Percentiles rank a stretch among this genome's conserved stretches.
Evolutionary conservation across 2,329 filamentous ascomycete species (phyloP).

Genomic region (Hypoxylon sp.): DNA sequence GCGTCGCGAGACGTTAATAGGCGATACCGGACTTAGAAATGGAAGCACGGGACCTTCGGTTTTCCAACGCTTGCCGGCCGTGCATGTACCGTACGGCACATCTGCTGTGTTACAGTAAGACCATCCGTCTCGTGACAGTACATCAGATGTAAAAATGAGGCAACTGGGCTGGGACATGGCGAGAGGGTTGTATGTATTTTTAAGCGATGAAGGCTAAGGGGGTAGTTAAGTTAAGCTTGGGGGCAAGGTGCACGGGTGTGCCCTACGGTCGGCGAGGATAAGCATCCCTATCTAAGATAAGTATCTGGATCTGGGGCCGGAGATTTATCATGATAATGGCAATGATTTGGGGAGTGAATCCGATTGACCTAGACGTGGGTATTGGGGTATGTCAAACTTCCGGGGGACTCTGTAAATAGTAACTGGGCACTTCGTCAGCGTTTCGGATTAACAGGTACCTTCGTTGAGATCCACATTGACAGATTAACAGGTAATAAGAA

Average conservation of each 20-base stretch:
- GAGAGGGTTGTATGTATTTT: not conserved
- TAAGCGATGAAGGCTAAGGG: slow-evolving; percentile 15
- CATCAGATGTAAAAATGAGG: not conserved
- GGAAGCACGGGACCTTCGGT: slow-evolving; percentile 3
- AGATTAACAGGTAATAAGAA: not conserved
- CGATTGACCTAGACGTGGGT: slow-evolving; percentile 18
- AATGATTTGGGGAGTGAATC: slow-evolving; percentile 24
- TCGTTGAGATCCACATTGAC: slow-evolving; percentile 20
- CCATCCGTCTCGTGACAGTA: slow-evolving; percentile 11
- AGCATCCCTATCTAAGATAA: slow-evolving; percentile 2
- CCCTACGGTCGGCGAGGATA: slow-evolving; percentile 18
- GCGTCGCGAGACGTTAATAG: not conserved
- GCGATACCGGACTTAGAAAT: slow-evolving; percentile 9
- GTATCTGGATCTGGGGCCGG: slow-evolving; percentile 29
- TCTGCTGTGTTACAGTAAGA: slow-evolving; percentile 24
- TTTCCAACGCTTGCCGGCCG: not conserved
- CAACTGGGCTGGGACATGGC: not conserved
- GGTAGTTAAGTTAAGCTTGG: slow-evolving; percentile 31
- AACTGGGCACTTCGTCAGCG: slow-evolving; percentile 25
- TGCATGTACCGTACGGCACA: slow-evolving; percentile 4
- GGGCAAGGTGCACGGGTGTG: slow-evolving; percentile 41
- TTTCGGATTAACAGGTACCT: slow-evolving; percentile 30
- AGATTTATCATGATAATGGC: slow-evolving; percentile 26
- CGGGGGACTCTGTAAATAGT: slow-evolving; percentile 37
- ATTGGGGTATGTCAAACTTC: slow-evolving; percentile 24